Evolutionary conservation across 768 basidiomycete genomes (phyloP).

Genomic region (Multifurca ochricompacta): DNA sequence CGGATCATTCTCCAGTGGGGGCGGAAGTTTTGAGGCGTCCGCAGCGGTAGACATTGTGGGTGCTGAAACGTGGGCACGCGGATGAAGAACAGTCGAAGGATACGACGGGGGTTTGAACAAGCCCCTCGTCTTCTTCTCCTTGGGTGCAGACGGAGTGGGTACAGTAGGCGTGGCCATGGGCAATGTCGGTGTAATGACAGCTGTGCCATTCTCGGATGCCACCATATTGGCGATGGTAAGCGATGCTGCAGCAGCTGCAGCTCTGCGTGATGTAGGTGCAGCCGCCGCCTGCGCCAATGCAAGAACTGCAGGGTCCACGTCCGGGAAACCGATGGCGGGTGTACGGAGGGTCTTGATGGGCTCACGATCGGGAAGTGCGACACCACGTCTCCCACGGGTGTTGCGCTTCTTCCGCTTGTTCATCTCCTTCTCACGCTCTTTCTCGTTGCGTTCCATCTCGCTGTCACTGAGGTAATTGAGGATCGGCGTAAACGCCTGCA

Average conservation of each 20-base stretch:
- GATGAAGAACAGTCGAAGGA: constrained; percentile 44
- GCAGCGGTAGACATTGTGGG: constrained; percentile 64
- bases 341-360: constrained; percentile 88
- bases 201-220: constrained; percentile 79
- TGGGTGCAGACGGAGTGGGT: constrained; percentile 35
- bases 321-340: constrained; percentile 78
- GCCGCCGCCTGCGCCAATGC: constrained; percentile 57
- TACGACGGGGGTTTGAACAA: constrained; percentile 66
- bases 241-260: constrained; percentile 79
- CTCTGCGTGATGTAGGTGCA: constrained; percentile 66
- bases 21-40: constrained; percentile 48
- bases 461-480: constrained; percentile 84
- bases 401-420: constrained; percentile 79
- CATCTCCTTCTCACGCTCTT: constrained; percentile 89
- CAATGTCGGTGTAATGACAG: constrained; percentile 37
- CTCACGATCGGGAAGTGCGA: constrained; percentile 87
- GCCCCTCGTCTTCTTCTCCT: constrained; percentile 64
- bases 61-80: constrained; percentile 51
- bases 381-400: constrained; percentile 71
- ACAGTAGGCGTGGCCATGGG: constrained; percentile 35
- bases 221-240: constrained; percentile 88
- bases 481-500: constrained; percentile 76
- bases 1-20: constrained; percentile 55
- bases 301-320: constrained; percentile 61
- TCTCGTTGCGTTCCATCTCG: constrained; percentile 83